Percentiles rank a stretch among this genome's conserved stretches.
phyloP scores from a whole-genome alignment of 2,329 filamentous ascomycete species.

The Colletotrichum melonis region DNA sequence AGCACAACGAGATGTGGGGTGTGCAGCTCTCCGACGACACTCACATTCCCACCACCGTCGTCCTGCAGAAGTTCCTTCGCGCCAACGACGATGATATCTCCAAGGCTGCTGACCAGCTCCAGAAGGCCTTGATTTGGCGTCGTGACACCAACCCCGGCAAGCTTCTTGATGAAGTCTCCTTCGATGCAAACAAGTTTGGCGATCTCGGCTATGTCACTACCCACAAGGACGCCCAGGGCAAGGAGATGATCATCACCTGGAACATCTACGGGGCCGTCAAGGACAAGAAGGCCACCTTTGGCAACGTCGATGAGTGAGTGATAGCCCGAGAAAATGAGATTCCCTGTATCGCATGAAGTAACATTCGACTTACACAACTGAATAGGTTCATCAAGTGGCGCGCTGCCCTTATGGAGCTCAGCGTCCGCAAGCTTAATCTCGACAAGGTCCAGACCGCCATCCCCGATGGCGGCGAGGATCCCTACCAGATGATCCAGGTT shows the following conservation, averaged over 20 bases:
- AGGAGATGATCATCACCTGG: conserved; percentile 82
- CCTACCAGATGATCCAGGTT: conserved; percentile 91
- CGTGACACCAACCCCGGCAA: conserved; percentile 78
- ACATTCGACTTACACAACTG: neutral
- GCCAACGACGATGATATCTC: conserved; percentile 83
- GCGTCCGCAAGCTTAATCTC: conserved; percentile 80
- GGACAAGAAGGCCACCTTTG: conserved; percentile 85
- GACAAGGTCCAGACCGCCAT: conserved; percentile 75
- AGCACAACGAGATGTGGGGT: conserved; percentile 87
- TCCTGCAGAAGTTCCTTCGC: conserved; percentile 93
- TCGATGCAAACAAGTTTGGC: conserved; percentile 76
- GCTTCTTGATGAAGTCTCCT: conserved; percentile 71
- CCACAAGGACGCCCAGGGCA: conserved; percentile 67
- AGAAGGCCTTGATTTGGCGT: conserved; percentile 84
- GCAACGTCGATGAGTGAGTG: conserved; percentile 81
- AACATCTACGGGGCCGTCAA: conserved; percentile 94
- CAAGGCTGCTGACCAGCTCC: conserved; percentile 82
- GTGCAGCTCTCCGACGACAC: conserved; percentile 70
- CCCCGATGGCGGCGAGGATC: conserved; percentile 79
- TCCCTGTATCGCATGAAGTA: neutral
- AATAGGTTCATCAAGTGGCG: conserved; percentile 89
- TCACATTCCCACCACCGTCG: conserved; percentile 81
- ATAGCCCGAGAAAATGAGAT: neutral
- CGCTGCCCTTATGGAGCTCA: conserved; percentile 89
- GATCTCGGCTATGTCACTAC: conserved; percentile 84